Percentiles rank a stretch among this genome's conserved stretches.
Evolutionary conservation across 78 protist genomes (phyloP).

Genomic region (Planoprotostelium fungivorum): DNA sequence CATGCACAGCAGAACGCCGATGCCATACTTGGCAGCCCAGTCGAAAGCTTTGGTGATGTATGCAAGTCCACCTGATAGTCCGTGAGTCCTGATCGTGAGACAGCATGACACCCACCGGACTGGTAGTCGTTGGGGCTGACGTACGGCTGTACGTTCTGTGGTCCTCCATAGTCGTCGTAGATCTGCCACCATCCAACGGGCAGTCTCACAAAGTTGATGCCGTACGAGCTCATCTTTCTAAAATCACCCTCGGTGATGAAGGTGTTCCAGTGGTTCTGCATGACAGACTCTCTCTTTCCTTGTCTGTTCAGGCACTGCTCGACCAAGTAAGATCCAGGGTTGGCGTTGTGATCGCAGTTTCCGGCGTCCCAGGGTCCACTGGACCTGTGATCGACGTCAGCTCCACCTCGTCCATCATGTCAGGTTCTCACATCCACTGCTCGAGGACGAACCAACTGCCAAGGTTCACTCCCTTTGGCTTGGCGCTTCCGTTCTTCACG

Average conservation of each 20-base stretch:
- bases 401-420: too few species aligned
- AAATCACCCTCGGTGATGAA: neutral
- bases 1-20: neutral
- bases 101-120: neutral
- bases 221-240: neutral
- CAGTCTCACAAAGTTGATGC: neutral
- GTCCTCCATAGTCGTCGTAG: neutral
- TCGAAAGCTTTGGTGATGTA: neutral
- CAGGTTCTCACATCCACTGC: neutral
- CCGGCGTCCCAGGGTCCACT: neutral
- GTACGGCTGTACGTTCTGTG: neutral
- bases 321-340: neutral
- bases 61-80: neutral
- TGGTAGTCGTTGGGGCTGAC: neutral
- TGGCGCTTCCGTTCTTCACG: neutral
- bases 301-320: neutral
- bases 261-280: constrained; percentile 1
- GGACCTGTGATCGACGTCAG: too few species aligned
- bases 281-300: neutral
- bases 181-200: neutral
- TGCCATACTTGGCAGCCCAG: neutral
- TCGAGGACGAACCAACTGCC: neutral
- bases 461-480: neutral
- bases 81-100: neutral
- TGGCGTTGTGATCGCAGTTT: neutral